These are phyloP conservation scores for Leccinum barrowsii DNA, from an alignment of 768 basidiomycete species.

Conservation along the genomic window DNA sequence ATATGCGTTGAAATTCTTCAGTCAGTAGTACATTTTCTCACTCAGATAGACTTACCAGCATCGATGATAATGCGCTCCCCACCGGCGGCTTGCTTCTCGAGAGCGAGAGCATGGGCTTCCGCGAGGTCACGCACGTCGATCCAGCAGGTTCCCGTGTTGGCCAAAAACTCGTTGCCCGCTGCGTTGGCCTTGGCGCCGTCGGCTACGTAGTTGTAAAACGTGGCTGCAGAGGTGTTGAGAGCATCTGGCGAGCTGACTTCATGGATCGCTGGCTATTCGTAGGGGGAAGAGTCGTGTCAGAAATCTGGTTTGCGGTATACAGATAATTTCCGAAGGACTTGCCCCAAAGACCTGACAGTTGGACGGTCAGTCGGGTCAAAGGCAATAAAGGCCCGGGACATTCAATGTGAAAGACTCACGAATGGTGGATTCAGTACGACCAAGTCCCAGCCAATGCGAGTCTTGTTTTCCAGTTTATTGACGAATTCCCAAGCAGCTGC, in stretches of 20 bases:
- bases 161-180: constrained; percentile 24
- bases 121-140: constrained; percentile 57
- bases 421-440: constrained; percentile 39
- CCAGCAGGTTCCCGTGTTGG: constrained; percentile 32
- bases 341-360: constrained; percentile 29
- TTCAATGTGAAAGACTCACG: constrained; percentile 17
- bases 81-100: constrained; percentile 49
- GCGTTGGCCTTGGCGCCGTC: constrained; percentile 17
- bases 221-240: constrained; percentile 39
- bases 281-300: neutral
- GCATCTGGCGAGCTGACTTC: constrained; percentile 32
- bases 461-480: constrained; percentile 27
- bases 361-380: neutral
- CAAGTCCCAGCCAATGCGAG: constrained; percentile 37
- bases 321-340: neutral
- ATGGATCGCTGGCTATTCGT: constrained; percentile 41
- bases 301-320: neutral
- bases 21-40: neutral
- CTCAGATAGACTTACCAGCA: constrained; percentile 22
- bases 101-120: constrained; percentile 47
- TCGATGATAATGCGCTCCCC: constrained; percentile 55
- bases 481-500: constrained; percentile 50
- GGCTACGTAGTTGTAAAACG: constrained; percentile 34
- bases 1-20: neutral
- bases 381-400: neutral